These are phyloP conservation scores for Lantana camara DNA, from an alignment of 257 asterid species.

Conservation along the genomic window DNA sequence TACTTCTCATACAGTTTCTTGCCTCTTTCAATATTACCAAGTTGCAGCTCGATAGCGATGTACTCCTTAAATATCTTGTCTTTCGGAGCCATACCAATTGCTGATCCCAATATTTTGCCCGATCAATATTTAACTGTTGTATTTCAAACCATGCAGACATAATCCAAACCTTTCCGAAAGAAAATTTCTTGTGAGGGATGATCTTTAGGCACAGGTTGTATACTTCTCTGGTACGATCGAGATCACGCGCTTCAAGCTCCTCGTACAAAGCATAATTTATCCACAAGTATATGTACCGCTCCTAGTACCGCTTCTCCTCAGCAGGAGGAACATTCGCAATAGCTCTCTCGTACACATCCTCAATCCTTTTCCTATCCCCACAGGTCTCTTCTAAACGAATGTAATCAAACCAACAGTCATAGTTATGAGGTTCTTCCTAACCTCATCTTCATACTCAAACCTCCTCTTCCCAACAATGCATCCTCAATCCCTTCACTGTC, in stretches of 20 bases:
- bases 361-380: conserved; percentile 62
- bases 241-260: no score
- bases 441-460: conserved; percentile 88
- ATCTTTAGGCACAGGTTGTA: conserved; percentile 60
- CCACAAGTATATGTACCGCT: no score
- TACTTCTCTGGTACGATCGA: no score
- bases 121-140: conserved; percentile 68
- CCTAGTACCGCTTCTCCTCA: no score
- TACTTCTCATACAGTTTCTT: conserved; percentile 81
- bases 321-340: conserved; percentile 92
- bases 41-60: conserved; percentile 91
- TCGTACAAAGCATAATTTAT: no score
- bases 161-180: conserved; percentile 91
- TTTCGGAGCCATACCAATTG: conserved; percentile 66
- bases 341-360: conserved; percentile 88
- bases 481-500: conserved; percentile 92
- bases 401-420: conserved; percentile 92
- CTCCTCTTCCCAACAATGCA: conserved; percentile 87
- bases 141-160: conserved; percentile 98
- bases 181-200: conserved; percentile 64
- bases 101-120: conserved; percentile 63
- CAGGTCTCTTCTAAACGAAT: conserved; percentile 75
- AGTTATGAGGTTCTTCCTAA: conserved; percentile 82
- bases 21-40: conserved; percentile 87
- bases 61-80: conserved; percentile 95